Base-by-base conservation (phyloP, 371 early-diverging fungal species). In the Lichtheimia ramosa region DNA sequence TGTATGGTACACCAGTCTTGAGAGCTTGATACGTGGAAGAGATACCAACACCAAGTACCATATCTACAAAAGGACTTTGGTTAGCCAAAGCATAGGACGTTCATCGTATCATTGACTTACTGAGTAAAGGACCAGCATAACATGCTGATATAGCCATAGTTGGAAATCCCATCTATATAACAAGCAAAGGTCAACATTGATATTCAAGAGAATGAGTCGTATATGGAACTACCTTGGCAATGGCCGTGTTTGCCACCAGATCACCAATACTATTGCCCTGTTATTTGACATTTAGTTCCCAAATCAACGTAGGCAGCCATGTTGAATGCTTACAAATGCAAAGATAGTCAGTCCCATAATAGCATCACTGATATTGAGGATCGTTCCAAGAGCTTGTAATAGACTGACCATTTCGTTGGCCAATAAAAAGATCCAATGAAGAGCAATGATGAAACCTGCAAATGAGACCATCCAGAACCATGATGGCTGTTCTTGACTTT, bases 111-210 rank as follows among this genome's bases (percentile, higher is more conserved):
- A 46, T 18, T 16, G 21, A 46, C 46, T n/a, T 46, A 46, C 46
- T 46, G 18, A 46, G 46, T 14, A 46, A 14, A 3, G 93, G 93
- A 6, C 92, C 88, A 7, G 91, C 93, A 71, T 92, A 93, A 57
- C 93, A 92, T 0, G 93, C 94, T 12, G 89, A 84, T 20, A 93
- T 79, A 2, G 91, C 93, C 93, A 93, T 93, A 21, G 83, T 85
- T 12, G 93, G 92, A 55, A 84, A 89, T 7, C 93, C 93, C 89
- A 91, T 88, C 68, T 71, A 57, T 46, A 5, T 13, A 46, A 25
- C 27, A 25, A 2, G 28, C 3, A 28, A 28, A 28, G 1, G 5
- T 34, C 8, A 34, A 8, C 5, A 8, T 4, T 34, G 34, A 10
- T 8, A 10, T 34, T 34, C 10, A 34, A 34, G 6, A 1, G 8